These are phyloP conservation scores for Amyloporia xantha DNA, from an alignment of 768 basidiomycete species.

Conservation along the genomic window DNA sequence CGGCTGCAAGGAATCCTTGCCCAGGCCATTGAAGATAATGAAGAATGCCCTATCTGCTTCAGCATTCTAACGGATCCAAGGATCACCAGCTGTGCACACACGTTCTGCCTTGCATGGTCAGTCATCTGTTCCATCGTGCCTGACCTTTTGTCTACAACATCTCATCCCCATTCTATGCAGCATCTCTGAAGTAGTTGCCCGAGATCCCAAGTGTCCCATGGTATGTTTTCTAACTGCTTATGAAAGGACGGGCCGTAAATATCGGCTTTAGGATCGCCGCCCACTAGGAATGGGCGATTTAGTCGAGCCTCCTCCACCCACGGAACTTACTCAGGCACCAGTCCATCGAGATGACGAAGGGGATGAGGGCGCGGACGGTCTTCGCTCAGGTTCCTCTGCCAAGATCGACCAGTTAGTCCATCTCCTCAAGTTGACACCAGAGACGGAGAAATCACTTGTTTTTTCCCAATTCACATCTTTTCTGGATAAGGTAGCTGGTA, in stretches of 20 bases:
- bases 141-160: too few relatives aligned
- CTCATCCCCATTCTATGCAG: slow-evolving; percentile 28
- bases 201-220: slow-evolving; percentile 81
- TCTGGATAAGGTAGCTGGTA: slow-evolving; percentile 76
- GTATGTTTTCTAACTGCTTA: slow-evolving; percentile 29
- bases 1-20: slow-evolving; percentile 53
- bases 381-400: slow-evolving; percentile 59
- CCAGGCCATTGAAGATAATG: slow-evolving; percentile 69
- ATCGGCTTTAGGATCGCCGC: slow-evolving; percentile 60
- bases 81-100: slow-evolving; percentile 69
- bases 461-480: slow-evolving; percentile 90
- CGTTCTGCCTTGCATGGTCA: slow-evolving; percentile 68
- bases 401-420: slow-evolving; percentile 81
- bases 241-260: too few relatives aligned
- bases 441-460: slow-evolving; percentile 73
- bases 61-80: slow-evolving; percentile 51
- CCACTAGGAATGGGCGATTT: slow-evolving; percentile 46
- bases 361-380: slow-evolving; percentile 32
- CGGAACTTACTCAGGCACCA: slow-evolving; percentile 60
- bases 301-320: slow-evolving; percentile 55
- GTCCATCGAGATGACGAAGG: slow-evolving; percentile 33
- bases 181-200: slow-evolving; percentile 61
- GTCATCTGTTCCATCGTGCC: slow-evolving; percentile 7
- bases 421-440: slow-evolving; percentile 61
- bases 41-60: slow-evolving; percentile 81